phyloP scores from a whole-genome alignment of 2,329 filamentous ascomycete genomes.

The Zymoseptoria ardabiliae region DNA sequence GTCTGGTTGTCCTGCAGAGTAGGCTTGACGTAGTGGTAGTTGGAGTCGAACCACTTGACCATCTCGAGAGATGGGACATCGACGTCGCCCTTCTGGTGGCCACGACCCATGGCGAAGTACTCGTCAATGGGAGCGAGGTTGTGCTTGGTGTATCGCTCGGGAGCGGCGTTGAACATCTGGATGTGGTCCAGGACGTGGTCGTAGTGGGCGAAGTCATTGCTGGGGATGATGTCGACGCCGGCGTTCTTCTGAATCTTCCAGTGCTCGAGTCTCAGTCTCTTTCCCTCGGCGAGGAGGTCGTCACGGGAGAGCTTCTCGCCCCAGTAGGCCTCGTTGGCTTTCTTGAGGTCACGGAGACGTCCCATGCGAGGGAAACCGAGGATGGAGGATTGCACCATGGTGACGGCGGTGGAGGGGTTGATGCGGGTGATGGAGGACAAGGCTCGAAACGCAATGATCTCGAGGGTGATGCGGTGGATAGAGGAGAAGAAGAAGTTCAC shows the following conservation, averaged over 20 bases:
- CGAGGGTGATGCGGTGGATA: neutral
- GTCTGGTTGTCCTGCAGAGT: conserved; percentile 94
- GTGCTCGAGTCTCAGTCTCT: conserved; percentile 92
- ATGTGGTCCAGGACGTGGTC: conserved; percentile 97
- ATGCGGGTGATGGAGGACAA: neutral
- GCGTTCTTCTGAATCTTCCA: conserved; percentile 99
- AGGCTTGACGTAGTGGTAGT: conserved; percentile 99
- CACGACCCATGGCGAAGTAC: conserved; percentile 99
- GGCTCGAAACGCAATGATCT: neutral
- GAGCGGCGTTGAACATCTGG: conserved; percentile 89
- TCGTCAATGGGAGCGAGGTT: conserved; percentile 83
- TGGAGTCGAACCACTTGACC: conserved; percentile 99
- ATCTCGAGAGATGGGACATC: conserved; percentile 88
- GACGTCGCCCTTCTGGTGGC: conserved; percentile 88
- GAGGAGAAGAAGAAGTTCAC: neutral
- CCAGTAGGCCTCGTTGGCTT: conserved; percentile 99
- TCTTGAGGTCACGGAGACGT: conserved; percentile 97
- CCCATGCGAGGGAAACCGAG: conserved; percentile 99
- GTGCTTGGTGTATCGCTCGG: conserved; percentile 88
- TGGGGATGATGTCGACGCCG: conserved; percentile 93
- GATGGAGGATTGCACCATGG: conserved; percentile 57
- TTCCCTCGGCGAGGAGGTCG: conserved; percentile 87
- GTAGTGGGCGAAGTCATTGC: conserved; percentile 99
- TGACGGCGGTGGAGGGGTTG: conserved; percentile 16
- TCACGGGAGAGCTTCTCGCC: conserved; percentile 86